phyloP scores from a whole-genome alignment of 768 basidiomycete genomes.

The Pleurotus djamor region DNA sequence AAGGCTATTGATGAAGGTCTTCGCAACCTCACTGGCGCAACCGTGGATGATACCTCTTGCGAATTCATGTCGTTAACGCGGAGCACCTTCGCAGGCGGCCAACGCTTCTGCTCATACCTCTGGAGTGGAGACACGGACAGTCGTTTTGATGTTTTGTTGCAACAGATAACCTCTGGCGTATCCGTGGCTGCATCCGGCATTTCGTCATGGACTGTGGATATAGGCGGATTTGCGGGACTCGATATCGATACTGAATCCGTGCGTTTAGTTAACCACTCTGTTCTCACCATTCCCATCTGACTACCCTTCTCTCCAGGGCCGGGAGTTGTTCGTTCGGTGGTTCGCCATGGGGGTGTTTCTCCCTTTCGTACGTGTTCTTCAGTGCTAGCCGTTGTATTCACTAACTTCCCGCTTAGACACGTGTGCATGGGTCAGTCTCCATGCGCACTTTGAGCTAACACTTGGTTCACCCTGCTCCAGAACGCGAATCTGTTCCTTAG shows the following conservation, averaged over 20 bases:
- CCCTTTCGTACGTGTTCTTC: conserved; percentile 25
- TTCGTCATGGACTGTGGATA: conserved; percentile 34
- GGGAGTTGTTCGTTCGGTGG: conserved; percentile 32
- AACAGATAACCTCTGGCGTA: conserved; percentile 31
- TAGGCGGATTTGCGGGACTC: conserved; percentile 31
- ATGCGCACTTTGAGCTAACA: background rate
- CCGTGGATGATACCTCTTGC: conserved; percentile 18
- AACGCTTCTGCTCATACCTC: conserved; percentile 33
- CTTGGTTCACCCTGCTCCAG: conserved; percentile 10
- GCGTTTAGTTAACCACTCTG: background rate
- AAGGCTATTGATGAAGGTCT: conserved; percentile 33
- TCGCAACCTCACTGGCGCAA: conserved; percentile 24
- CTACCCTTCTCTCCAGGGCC: conserved; percentile 15
- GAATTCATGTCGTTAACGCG: conserved; percentile 31
- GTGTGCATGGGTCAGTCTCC: conserved; percentile 23
- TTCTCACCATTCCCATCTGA: background rate
- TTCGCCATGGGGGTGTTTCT: conserved; percentile 32
- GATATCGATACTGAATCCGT: conserved; percentile 25
- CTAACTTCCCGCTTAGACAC: conserved; percentile 16
- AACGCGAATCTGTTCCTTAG: conserved; percentile 23
- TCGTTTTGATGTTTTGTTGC: conserved; percentile 28
- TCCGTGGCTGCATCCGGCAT: conserved; percentile 32
- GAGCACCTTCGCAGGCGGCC: conserved; percentile 33
- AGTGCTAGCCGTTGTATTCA: background rate
- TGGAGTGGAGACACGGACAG: conserved; percentile 35